Evolutionary conservation across 768 basidiomycete species (phyloP).

Genomic region (Sarcodon sp.): DNA sequence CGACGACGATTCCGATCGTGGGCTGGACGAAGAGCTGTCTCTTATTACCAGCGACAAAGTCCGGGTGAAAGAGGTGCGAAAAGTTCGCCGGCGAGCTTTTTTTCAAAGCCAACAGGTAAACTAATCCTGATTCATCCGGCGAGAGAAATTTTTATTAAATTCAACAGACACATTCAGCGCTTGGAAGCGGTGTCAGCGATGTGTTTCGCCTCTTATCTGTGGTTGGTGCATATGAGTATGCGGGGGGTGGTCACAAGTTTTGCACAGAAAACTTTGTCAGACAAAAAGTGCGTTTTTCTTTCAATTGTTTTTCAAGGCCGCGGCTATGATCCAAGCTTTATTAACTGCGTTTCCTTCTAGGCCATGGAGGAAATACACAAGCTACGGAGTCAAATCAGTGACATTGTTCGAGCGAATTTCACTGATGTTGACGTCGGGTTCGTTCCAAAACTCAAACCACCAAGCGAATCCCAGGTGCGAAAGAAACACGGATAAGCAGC

Average conservation of each 20-base stretch:
- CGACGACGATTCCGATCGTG: constrained; percentile 24
- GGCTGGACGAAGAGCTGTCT: constrained; percentile 21
- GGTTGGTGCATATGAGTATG: constrained; percentile 94
- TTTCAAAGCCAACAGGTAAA: constrained; percentile 72
- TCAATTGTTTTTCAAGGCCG: background rate
- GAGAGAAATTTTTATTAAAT: background rate
- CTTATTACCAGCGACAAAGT: constrained; percentile 34
- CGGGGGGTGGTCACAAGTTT: constrained; percentile 68
- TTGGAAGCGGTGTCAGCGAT: constrained; percentile 78
- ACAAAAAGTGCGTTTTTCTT: constrained; percentile 47
- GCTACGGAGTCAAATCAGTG: constrained; percentile 76
- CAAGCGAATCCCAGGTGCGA: constrained; percentile 62
- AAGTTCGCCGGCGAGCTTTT: constrained; percentile 59
- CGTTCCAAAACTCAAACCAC: constrained; percentile 56
- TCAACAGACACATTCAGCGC: constrained; percentile 54
- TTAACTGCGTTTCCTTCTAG: constrained; percentile 24
- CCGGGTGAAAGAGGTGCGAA: constrained; percentile 43
- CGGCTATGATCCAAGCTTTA: background rate
- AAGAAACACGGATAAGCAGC: background rate
- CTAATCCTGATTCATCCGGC: constrained; percentile 1
- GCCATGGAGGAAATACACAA: constrained; percentile 99
- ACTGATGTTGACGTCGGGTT: constrained; percentile 49
- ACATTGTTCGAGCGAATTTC: constrained; percentile 74
- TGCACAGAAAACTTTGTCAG: constrained; percentile 86
- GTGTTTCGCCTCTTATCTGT: constrained; percentile 81